phyloP scores from a whole-genome alignment of 495 filamentous ascomycete species.

The Podospora pseudopauciseta region DNA sequence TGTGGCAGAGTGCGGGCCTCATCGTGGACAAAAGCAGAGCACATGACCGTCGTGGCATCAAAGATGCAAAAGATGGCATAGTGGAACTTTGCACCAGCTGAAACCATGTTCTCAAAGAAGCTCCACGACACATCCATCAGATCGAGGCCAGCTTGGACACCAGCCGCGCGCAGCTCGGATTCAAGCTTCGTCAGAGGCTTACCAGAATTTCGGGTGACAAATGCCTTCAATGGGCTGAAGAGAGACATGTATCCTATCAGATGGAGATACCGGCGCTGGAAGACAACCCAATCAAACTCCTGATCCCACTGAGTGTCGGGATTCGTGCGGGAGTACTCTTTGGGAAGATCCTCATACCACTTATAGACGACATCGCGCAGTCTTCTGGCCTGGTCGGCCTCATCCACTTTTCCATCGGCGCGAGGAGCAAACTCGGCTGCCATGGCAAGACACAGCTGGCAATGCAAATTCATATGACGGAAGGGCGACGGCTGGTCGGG shows the following conservation, averaged over 20 bases:
- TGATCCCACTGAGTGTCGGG: slow-evolving; percentile 48
- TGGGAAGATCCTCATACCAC: slow-evolving; percentile 43
- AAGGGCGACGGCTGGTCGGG: slow-evolving; percentile 41
- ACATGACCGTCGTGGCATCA: slow-evolving; percentile 48
- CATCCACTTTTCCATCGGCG: slow-evolving; percentile 6
- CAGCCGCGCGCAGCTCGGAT: slow-evolving; percentile 30
- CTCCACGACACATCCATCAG: slow-evolving; percentile 39
- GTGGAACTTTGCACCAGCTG: slow-evolving; percentile 48
- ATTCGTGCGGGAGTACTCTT: slow-evolving; percentile 36
- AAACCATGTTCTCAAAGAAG: slow-evolving; percentile 42
- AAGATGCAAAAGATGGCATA: slow-evolving; percentile 53
- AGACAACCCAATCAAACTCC: slow-evolving; percentile 39
- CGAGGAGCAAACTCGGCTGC: slow-evolving; percentile 17
- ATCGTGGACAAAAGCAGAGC: slow-evolving; percentile 52
- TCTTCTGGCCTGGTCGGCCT: slow-evolving; percentile 20
- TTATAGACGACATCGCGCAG: slow-evolving; percentile 32
- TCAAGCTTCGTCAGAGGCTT: slow-evolving; percentile 30
- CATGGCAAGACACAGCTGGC: slow-evolving; percentile 33
- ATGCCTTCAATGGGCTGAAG: slow-evolving; percentile 43
- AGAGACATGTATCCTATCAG: slow-evolving; percentile 46
- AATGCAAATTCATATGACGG: slow-evolving; percentile 41
- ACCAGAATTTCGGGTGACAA: slow-evolving; percentile 36
- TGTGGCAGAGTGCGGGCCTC: slow-evolving; percentile 38
- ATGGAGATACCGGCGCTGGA: slow-evolving; percentile 50
- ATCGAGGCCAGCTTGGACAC: slow-evolving; percentile 41